phyloP scores from a whole-genome alignment of 441 rosid genomes.

The Mallotus japonicus region DNA sequence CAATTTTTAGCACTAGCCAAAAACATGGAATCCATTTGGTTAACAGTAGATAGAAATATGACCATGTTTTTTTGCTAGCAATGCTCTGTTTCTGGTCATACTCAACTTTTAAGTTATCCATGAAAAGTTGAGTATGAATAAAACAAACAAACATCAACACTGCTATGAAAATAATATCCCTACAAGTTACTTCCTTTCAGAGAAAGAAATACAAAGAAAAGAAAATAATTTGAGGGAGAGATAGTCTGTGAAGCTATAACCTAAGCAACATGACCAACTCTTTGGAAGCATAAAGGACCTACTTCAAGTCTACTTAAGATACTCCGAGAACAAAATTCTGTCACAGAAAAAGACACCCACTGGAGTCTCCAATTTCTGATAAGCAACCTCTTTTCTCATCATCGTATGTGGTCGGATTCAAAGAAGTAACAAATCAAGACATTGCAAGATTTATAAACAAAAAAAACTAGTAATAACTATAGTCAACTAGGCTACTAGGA shows the following conservation, averaged over 20 bases:
- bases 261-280: neutral
- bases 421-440: conserved; percentile 17
- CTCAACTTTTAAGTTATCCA: neutral
- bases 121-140: neutral
- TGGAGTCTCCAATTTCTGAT: neutral
- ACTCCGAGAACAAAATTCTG: conserved; percentile 12
- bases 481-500: conserved; percentile 23
- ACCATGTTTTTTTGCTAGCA: no score
- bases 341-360: neutral
- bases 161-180: neutral
- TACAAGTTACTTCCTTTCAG: neutral
- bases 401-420: neutral
- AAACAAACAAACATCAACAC: neutral
- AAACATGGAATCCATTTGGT: no score
- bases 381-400: neutral
- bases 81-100: neutral
- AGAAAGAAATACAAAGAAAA: conserved; percentile 9
- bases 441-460: neutral
- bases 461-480: neutral
- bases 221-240: neutral
- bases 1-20: no score
- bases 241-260: neutral
- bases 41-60: no score
- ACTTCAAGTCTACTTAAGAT: neutral
- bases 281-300: neutral